phyloP scores from a whole-genome alignment of 208 protist species.

The Leishmania amazonensis region DNA sequence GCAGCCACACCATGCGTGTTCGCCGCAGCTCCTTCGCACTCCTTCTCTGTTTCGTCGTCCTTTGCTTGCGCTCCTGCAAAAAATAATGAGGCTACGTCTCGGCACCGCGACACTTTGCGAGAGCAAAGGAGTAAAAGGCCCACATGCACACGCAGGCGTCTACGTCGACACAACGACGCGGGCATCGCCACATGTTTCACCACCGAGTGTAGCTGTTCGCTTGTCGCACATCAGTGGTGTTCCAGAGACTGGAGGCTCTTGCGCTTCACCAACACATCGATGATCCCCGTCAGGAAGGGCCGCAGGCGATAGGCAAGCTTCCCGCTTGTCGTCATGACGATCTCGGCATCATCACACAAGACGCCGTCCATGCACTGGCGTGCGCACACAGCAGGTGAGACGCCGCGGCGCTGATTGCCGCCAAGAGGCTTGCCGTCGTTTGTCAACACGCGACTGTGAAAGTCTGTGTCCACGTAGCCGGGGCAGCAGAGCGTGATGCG shows the following conservation, averaged over 20 bases:
- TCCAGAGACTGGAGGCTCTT: slow-evolving; percentile 76
- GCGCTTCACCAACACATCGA: slow-evolving; percentile 69
- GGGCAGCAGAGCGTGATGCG: slow-evolving; percentile 83
- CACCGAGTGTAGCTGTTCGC: background rate
- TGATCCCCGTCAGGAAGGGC: slow-evolving; percentile 61
- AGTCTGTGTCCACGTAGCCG: slow-evolving; percentile 86
- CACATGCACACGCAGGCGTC: background rate
- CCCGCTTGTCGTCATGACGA: slow-evolving; percentile 72
- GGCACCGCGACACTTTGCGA: background rate
- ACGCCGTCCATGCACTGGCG: slow-evolving; percentile 54
- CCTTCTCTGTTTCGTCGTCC: background rate
- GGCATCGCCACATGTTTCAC: background rate
- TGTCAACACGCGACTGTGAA: slow-evolving; percentile 66
- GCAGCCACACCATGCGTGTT: background rate
- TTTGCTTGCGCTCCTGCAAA: background rate
- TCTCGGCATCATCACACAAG: slow-evolving; percentile 62
- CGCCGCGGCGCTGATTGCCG: slow-evolving; percentile 56
- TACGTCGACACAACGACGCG: background rate
- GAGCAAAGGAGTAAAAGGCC: background rate
- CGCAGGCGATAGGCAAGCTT: slow-evolving; percentile 79
- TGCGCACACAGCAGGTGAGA: slow-evolving; percentile 59
- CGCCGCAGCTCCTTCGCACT: background rate
- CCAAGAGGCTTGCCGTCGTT: slow-evolving; percentile 36
- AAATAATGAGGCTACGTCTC: background rate
- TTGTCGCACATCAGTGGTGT: slow-evolving; percentile 12